phyloP scores from a whole-genome alignment of 257 asterid genomes.

The Rauvolfia tetraphylla region DNA sequence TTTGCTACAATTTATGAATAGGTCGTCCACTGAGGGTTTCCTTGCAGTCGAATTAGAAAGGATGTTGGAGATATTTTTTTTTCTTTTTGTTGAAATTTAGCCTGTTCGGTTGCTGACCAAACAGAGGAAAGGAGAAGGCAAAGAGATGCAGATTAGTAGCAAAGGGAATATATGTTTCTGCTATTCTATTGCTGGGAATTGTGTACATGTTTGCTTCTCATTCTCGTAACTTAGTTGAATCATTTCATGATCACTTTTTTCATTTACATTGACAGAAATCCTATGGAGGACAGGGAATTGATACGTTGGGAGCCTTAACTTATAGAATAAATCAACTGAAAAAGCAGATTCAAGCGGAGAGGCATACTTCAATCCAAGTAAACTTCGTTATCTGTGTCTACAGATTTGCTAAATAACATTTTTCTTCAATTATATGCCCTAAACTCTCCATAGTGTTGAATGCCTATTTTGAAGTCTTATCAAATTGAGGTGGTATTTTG shows the following conservation, averaged over 20 bases:
- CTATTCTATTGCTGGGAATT: neutral
- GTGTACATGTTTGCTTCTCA: neutral
- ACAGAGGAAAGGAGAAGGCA: neutral
- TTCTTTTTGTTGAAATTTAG: neutral
- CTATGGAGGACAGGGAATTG: slow-evolving; percentile 42
- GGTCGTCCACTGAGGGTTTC: neutral
- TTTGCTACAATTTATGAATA: neutral
- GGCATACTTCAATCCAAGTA: slow-evolving; percentile 53
- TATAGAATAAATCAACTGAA: slow-evolving; percentile 48
- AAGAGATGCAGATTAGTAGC: neutral
- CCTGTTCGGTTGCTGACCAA: neutral
- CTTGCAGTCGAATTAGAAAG: neutral
- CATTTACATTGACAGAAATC: slow-evolving; percentile 31
- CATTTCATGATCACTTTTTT: neutral
- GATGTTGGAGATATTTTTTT: neutral
- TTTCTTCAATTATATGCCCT: neutral
- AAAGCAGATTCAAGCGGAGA: slow-evolving; percentile 59
- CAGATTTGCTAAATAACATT: neutral
- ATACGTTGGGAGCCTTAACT: slow-evolving; percentile 33
- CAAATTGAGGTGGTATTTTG: neutral
- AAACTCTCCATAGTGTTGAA: neutral
- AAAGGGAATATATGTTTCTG: neutral
- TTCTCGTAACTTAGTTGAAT: neutral
- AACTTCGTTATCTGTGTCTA: neutral
- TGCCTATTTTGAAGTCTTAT: neutral